Evolutionary conservation across 2,329 filamentous ascomycete species (phyloP), one percentile per base, ranked within the genome.

Genomic region (Hypocreales sp.): DNA sequence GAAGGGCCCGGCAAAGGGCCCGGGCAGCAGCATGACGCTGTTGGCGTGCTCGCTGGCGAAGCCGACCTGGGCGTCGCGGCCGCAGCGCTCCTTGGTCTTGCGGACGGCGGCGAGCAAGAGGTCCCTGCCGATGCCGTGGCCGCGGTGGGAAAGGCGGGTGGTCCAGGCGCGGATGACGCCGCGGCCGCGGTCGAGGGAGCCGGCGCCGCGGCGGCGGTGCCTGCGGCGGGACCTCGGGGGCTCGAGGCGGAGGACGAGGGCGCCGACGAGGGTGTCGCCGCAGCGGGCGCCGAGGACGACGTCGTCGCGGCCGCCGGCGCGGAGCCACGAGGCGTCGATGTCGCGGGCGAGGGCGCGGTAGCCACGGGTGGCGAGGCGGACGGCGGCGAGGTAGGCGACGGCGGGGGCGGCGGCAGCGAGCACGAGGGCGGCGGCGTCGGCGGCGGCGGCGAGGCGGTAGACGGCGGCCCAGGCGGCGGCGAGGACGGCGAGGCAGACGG

Each of bases 141-240:
- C 61, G 15, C 84, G 66, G 48, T 82, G 83, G 38, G 63, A 61
- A 27, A 73, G 53, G 44, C 64, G 64, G 2, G 83, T 80, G 2
- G 82, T 87, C 83, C 84, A 93, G 2, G 79, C 83, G 16, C 79
- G 69, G 31, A 93, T 75, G 25, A 83, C 58, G 7, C 75, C 79
- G 35, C 66, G 67, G 28, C 76, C 77, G 20, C 73, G 70, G 37
- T 58, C 47, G 39, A 61, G 58, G 44, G 44, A 56, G n/a, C n/a
- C n/a, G 39, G 36, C 35, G 26, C 41, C 49, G 39, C 46, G 54
- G 54, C 44, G 44, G 45, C 50, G 42, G 49, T 56, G 42, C 30
- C 41, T 48, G 29, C 49, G 48, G 13, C 41, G 41, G 14, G 3
- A n/a, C 17, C 39, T 37, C 29, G 34, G 44, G 13, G 60, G 56